Conservation (phyloP, 2,329 filamentous ascomycete genomes). For the Botrytis deweyae region DNA sequence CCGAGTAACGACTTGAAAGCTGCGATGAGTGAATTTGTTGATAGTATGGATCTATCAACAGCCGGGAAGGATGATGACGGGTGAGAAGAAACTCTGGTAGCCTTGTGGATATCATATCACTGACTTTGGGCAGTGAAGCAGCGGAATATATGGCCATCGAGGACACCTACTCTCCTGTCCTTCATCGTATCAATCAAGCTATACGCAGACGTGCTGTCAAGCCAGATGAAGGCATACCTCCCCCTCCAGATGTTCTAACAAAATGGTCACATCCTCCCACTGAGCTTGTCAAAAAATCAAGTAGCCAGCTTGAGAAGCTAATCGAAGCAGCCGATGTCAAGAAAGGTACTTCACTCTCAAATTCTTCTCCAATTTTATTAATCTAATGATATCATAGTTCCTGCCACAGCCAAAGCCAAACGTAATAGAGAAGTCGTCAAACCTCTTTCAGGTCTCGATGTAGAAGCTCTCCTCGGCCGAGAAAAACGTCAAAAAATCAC, state of each 20-base stretch:
- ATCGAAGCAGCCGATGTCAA: conserved; percentile 75
- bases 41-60: conserved; percentile 82
- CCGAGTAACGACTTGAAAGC: conserved; percentile 71
- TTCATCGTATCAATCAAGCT: conserved; percentile 88
- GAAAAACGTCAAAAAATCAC: conserved; percentile 54
- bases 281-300: conserved; percentile 59
- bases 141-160: conserved; percentile 75
- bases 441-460: conserved; percentile 85
- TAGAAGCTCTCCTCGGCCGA: conserved; percentile 73
- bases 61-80: conserved; percentile 74
- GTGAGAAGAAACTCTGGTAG: conserved; percentile 44
- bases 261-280: conserved; percentile 72
- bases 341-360: conserved; percentile 56
- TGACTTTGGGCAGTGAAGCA: conserved; percentile 43
- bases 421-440: conserved; percentile 67
- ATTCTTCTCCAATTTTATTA: neutral
- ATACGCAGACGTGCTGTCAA: conserved; percentile 80
- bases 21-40: conserved; percentile 89
- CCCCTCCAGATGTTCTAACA: conserved; percentile 62
- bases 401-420: conserved; percentile 73
- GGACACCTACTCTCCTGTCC: conserved; percentile 76
- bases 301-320: conserved; percentile 59
- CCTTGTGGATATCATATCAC: conserved; percentile 25
- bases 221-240: conserved; percentile 61
- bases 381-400: conserved; percentile 52